A percentile compares a stretch with the other conserved stretches of the same genome.
These are phyloP conservation scores for Vachellia collinsii DNA, from an alignment of 306 rosid species.

Conservation along the genomic window DNA sequence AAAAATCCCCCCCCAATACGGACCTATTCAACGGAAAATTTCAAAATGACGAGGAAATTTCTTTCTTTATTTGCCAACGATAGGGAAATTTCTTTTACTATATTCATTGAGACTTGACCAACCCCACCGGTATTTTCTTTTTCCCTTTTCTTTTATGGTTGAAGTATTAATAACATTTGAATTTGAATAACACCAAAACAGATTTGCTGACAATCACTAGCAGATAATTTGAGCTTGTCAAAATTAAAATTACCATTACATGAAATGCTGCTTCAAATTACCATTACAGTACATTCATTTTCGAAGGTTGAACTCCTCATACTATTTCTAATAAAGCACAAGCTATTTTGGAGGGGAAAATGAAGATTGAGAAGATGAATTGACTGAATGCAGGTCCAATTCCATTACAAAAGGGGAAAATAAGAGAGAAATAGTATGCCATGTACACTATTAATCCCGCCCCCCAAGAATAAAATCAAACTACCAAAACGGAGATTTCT, in stretches of 20 bases:
- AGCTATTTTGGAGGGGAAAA: constrained; percentile 9
- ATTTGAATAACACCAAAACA: background rate
- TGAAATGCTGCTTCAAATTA: background rate
- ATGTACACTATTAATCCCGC: constrained; percentile 45
- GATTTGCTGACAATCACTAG: background rate
- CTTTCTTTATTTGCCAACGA: background rate
- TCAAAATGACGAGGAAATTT: background rate
- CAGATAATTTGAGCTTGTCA: background rate
- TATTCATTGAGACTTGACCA: background rate
- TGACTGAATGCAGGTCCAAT: constrained; percentile 40
- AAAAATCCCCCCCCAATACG: background rate
- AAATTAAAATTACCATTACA: background rate
- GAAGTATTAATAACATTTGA: background rate
- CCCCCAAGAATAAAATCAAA: constrained; percentile 57
- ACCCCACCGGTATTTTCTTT: too few species aligned
- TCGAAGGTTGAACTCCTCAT: background rate
- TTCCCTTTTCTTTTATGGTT: too few species aligned
- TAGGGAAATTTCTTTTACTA: background rate
- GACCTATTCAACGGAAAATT: background rate
- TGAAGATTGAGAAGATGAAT: constrained; percentile 30
- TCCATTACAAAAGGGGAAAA: constrained; percentile 34
- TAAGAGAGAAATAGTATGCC: constrained; percentile 33
- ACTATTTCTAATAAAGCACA: background rate
- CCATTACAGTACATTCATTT: background rate
- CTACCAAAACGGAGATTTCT: constrained; percentile 63